Conservation (phyloP, 2,329 filamentous ascomycete species). For the Pseudophaeomoniella oleicola region DNA sequence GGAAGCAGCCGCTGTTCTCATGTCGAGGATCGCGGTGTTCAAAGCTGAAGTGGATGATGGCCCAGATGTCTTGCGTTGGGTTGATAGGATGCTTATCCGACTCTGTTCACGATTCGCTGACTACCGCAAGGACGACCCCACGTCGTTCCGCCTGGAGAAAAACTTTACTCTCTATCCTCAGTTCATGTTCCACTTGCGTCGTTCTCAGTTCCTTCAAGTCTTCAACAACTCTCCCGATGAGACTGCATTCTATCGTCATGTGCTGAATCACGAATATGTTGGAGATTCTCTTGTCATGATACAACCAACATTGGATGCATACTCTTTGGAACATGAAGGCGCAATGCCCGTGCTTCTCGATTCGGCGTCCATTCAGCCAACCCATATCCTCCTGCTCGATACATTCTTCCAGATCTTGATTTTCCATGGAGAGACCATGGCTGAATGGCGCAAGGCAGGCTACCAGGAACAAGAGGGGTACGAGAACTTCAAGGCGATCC, state of each 20-base stretch:
- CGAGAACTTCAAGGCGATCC: conserved; percentile 77
- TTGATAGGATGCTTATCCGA: conserved; percentile 94
- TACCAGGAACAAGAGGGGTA: conserved; percentile 98
- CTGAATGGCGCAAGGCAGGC: conserved; percentile 93
- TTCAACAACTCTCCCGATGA: conserved; percentile 99
- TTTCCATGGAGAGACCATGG: conserved; percentile 95
- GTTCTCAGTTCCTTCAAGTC: conserved; percentile 94
- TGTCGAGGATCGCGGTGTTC: conserved; percentile 98
- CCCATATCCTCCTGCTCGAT: conserved; percentile 85
- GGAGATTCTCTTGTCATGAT: conserved; percentile 98
- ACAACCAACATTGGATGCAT: conserved; percentile 91
- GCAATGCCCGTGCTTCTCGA: conserved; percentile 88
- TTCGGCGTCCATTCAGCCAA: conserved; percentile 88
- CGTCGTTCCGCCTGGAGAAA: conserved; percentile 92
- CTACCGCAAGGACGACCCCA: conserved; percentile 94
- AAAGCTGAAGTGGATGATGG: conserved; percentile 98
- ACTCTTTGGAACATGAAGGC: conserved; percentile 91
- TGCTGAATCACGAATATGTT: conserved; percentile 93
- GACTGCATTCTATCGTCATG: conserved; percentile 96
- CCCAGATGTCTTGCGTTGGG: conserved; percentile 95
- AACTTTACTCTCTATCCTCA: conserved; percentile 98
- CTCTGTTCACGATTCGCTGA: conserved; percentile 94
- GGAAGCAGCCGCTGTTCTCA: conserved; percentile 90
- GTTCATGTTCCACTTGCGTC: conserved; percentile 97
- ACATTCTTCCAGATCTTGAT: conserved; percentile 99